phyloP scores from a whole-genome alignment of 2,329 filamentous ascomycete species.

The Stachybotrys echinatus region DNA sequence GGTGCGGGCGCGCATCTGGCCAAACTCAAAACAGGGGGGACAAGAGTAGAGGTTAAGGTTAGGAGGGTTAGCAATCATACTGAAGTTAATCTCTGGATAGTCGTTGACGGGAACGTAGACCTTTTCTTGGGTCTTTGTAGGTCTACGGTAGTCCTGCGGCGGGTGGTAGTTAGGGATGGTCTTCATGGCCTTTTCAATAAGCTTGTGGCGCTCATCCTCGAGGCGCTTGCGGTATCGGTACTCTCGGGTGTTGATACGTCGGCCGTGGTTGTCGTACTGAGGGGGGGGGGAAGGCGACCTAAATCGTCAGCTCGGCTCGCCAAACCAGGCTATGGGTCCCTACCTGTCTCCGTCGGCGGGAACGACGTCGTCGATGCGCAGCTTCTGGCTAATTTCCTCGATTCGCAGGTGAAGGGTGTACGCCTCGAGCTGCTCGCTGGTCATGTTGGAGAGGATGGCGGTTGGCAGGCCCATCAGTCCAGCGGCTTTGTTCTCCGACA shows the following conservation, averaged over 20 bases:
- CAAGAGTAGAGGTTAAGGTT: constrained; percentile 57
- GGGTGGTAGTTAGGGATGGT: constrained; percentile 99
- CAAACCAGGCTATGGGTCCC: constrained; percentile 19
- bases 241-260: constrained; percentile 98
- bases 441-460: constrained; percentile 96
- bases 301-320: constrained; percentile 9
- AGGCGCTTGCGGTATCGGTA: constrained; percentile 97
- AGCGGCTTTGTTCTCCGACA: constrained; percentile 95
- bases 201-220: constrained; percentile 97
- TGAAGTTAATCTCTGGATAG: constrained; percentile 99
- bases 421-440: constrained; percentile 93
- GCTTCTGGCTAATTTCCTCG: constrained; percentile 98
- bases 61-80: constrained; percentile 99
- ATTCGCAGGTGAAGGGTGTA: constrained; percentile 96
- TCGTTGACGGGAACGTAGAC: constrained; percentile 99
- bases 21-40: constrained; percentile 36
- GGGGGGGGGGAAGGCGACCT: constrained; percentile 94
- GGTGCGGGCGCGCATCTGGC: constrained; percentile 32
- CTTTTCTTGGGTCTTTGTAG: constrained; percentile 99
- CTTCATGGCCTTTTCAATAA: constrained; percentile 99
- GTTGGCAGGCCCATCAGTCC: constrained; percentile 96
- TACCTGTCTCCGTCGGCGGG: constrained; percentile 94
- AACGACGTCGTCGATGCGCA: constrained; percentile 98
- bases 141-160: constrained; percentile 95
- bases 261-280: constrained; percentile 98